These are phyloP conservation scores for Tranzscheliella williamsii DNA, from an alignment of 1,284 basidiomycete species.

Conservation along the genomic window DNA sequence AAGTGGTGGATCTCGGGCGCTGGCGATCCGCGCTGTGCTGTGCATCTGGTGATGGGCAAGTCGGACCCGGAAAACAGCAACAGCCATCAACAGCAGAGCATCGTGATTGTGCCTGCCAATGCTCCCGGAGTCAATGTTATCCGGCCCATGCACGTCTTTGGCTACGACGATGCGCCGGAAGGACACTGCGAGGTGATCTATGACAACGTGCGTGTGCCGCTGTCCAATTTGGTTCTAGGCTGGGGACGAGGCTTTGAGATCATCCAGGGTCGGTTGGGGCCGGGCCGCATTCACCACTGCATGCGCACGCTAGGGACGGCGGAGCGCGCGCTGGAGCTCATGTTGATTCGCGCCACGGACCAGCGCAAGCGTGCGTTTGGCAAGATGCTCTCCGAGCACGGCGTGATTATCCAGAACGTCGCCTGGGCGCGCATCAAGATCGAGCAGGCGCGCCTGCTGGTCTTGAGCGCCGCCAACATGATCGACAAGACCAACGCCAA, in stretches of 20 bases:
- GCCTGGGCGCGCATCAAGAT: constrained; percentile 91
- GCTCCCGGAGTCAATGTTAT: constrained; percentile 84
- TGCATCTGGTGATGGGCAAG: constrained; percentile 94
- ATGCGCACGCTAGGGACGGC: constrained; percentile 95
- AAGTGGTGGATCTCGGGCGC: constrained; percentile 99
- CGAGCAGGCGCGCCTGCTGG: constrained; percentile 81
- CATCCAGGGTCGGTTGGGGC: constrained; percentile 94
- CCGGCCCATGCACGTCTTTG: constrained; percentile 79
- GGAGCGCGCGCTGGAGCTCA: constrained; percentile 79
- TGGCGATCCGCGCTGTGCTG: constrained; percentile 82
- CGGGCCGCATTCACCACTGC: constrained; percentile 89
- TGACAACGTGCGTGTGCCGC: constrained; percentile 86
- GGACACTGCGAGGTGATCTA: constrained; percentile 95
- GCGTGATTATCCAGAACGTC: constrained; percentile 87
- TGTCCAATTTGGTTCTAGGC: constrained; percentile 80
- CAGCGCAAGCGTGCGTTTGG: constrained; percentile 88
- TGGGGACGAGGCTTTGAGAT: constrained; percentile 97
- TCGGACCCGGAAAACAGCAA: constrained; percentile 76
- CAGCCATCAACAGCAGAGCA: constrained; percentile 81
- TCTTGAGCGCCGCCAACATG: constrained; percentile 90
- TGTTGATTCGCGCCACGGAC: constrained; percentile 91
- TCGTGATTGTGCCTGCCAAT: constrained; percentile 88
- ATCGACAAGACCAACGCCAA: constrained; percentile 89
- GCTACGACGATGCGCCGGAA: constrained; percentile 61
- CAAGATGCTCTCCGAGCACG: constrained; percentile 87